phyloP scores from a whole-genome alignment of 2,329 filamentous ascomycete species.

The Ophioceras dolichostomum region DNA sequence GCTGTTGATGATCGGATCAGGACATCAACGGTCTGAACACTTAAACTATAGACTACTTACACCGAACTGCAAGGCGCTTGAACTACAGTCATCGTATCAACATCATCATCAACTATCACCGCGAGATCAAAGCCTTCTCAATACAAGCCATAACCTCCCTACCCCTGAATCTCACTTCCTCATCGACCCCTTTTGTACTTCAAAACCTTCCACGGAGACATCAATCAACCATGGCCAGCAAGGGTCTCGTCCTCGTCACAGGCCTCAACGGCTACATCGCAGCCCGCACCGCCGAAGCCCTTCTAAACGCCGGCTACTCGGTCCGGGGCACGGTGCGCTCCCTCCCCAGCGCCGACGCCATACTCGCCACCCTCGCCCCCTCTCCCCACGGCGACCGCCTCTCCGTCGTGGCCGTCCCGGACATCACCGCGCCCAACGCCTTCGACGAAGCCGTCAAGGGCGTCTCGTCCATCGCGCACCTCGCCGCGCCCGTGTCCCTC shows the following conservation, averaged over 20 bases:
- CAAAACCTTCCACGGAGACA: background rate
- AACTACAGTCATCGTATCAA: too few relatives aligned
- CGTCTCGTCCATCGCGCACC: background rate
- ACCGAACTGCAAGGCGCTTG: too few relatives aligned
- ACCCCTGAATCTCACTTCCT: too few relatives aligned
- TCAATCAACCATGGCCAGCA: background rate
- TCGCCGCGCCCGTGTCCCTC: constrained; percentile 13
- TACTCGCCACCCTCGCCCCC: constrained; percentile 4
- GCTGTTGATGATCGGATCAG: too few relatives aligned
- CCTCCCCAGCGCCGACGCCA: background rate
- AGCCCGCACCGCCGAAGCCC: constrained; percentile 13
- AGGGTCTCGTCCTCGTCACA: constrained; percentile 16
- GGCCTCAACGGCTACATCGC: constrained; percentile 22
- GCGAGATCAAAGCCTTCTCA: too few relatives aligned
- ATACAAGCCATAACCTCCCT: too few relatives aligned
- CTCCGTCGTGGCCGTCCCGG: constrained; percentile 10
- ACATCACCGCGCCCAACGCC: constrained; percentile 9
- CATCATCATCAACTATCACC: too few relatives aligned
- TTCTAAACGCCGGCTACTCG: constrained; percentile 17
- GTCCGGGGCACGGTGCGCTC: constrained; percentile 19
- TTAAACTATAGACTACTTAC: too few relatives aligned
- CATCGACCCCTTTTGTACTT: too few relatives aligned
- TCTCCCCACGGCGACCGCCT: constrained; percentile 5
- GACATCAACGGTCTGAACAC: too few relatives aligned
- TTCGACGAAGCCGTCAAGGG: constrained; percentile 12